These are phyloP conservation scores for Suillus sp. DNA, from an alignment of 768 basidiomycete species.

Conservation along the genomic window DNA sequence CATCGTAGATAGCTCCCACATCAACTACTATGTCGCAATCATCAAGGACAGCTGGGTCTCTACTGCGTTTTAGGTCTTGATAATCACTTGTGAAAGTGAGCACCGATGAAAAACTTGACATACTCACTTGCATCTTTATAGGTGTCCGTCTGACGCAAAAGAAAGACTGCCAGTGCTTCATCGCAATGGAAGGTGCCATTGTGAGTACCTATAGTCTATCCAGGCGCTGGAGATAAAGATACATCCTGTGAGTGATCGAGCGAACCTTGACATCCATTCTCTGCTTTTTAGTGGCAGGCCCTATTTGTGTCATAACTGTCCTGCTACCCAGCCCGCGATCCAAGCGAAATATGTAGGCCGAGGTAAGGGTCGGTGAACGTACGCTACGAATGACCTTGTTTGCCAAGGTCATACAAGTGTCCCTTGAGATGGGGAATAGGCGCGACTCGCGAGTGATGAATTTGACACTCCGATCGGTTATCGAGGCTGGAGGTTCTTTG, in stretches of 20 bases:
- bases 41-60: conserved; percentile 71
- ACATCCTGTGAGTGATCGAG: conserved; percentile 12
- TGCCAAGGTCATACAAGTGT: conserved; percentile 1
- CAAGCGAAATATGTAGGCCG: no score
- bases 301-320: conserved; percentile 25
- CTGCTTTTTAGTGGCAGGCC: conserved; percentile 40
- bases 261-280: conserved; percentile 46
- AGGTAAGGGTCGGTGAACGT: background rate
- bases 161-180: conserved; percentile 91
- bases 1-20: conserved; percentile 91
- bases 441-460: background rate
- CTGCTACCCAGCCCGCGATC: conserved; percentile 1
- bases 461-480: background rate
- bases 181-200: conserved; percentile 97
- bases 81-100: conserved; percentile 9
- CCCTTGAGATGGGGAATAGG: background rate
- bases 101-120: conserved; percentile 4
- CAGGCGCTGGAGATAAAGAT: conserved; percentile 5
- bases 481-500: background rate
- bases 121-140: conserved; percentile 74
- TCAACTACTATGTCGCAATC: conserved; percentile 95
- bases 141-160: conserved; percentile 74
- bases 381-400: conserved; percentile 2
- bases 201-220: conserved; percentile 89
- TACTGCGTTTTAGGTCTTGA: conserved; percentile 66